phyloP scores from a whole-genome alignment of 2,329 filamentous ascomycete genomes.

The Fonsecaea monophora region DNA sequence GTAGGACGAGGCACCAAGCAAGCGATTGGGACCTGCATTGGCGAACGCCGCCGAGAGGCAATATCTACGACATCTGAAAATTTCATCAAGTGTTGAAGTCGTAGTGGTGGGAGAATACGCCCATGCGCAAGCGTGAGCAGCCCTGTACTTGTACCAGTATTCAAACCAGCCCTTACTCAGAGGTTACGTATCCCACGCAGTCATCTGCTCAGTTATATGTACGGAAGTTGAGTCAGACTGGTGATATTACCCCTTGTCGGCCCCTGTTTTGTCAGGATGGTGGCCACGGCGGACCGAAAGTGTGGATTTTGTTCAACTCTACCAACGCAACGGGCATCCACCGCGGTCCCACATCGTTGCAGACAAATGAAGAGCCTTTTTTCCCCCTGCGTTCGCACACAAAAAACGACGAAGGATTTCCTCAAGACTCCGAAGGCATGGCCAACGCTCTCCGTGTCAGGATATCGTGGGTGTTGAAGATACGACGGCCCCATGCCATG shows the following conservation, averaged over 20 bases:
- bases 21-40: slow-evolving; percentile 20
- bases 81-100: not conserved
- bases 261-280: not conserved
- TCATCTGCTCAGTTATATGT: not conserved
- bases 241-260: not conserved
- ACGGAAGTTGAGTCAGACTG: slow-evolving; percentile 11
- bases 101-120: not conserved
- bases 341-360: not conserved
- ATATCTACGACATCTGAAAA: slow-evolving; percentile 7
- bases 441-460: not conserved
- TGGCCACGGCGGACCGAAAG: slow-evolving; percentile 3
- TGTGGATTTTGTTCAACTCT: slow-evolving; percentile 2
- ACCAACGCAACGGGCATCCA: not conserved
- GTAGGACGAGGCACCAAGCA: not conserved
- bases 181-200: not conserved
- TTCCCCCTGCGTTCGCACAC: not conserved
- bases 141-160: not conserved
- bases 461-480: not conserved
- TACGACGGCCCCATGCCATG: not conserved
- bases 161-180: not conserved
- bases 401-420: not conserved
- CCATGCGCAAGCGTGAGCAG: not conserved
- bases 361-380: slow-evolving; percentile 4
- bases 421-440: not conserved
- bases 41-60: slow-evolving; percentile 10